Base-by-base conservation (phyloP, 208 protist genomes). In the Herpetomonas samuelpessoai region DNA sequence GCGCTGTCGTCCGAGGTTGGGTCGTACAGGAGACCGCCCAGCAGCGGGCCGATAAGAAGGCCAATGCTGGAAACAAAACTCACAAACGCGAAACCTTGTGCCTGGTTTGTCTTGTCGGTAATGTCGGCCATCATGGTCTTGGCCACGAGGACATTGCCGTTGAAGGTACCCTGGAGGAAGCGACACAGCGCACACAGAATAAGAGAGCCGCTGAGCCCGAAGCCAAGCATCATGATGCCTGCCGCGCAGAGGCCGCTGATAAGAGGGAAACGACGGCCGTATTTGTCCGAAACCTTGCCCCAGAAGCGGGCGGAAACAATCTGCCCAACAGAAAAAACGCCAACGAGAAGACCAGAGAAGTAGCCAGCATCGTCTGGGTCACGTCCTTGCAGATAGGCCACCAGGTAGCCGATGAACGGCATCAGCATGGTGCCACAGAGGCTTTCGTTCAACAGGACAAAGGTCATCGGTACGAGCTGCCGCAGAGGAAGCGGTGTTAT, bases 21-120 rank as follows among this genome's bases (percentile, higher is more conserved):
- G 55, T 91, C 74, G 59, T 91, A 91, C 4, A 91, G 70, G 22
- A 87, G 44, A 18, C 83, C 83, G 45, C 83, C 83, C 3, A 87
- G 35, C 9, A 59, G 51, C 30, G 83, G 83, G 3, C 84, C 84
- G 46, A 91, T 65, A 9, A 87, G 65, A 28, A 73, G 71, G 12
- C 84, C 84, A 57, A 91, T 68, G 10, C 75, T 74, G 39, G 54
- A 76, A 44, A 64, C 74, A 61, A 99, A 96, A 56, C 92, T 98
- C 21, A 99, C 88, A 54, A 98, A 98, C 27, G 96, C 90, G 70
- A 99, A 99, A 51, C 97, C 96, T 41, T 73, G 64, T 1, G 78
- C 68, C 57, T 86, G 65, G 41, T 83, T 88, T 0, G 83, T 83
- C 50, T 64, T 67, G 63, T 91, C 81, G 4, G 82, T 79, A 58